These are phyloP conservation scores for Heliamphora pulchella DNA, from an alignment of 179 eudicot genomes.

Conservation along the genomic window DNA sequence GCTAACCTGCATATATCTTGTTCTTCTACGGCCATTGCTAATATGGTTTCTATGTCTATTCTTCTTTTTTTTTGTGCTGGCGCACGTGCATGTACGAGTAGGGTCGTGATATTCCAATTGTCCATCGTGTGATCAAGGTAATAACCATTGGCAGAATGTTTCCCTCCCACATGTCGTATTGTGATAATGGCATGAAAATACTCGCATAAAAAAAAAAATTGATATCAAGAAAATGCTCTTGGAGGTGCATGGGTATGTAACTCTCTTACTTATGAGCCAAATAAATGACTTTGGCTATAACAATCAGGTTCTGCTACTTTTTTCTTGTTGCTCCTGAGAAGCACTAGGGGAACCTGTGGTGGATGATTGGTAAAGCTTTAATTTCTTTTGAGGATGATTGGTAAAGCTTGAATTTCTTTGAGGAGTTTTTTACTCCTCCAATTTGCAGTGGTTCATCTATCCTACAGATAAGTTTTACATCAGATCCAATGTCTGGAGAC, in stretches of 20 bases:
- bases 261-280: background rate
- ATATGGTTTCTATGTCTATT: background rate
- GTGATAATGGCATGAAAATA: background rate
- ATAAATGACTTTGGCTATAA: background rate
- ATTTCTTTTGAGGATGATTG: background rate
- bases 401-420: too few relatives aligned
- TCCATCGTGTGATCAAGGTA: conserved; percentile 84
- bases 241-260: background rate
- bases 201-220: too few relatives aligned
- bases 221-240: background rate
- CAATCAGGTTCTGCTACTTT: too few relatives aligned
- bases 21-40: background rate
- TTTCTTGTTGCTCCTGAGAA: too few relatives aligned
- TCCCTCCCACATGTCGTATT: background rate
- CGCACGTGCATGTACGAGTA: conserved; percentile 22
- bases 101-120: conserved; percentile 82
- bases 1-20: background rate
- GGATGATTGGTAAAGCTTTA: background rate
- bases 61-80: background rate
- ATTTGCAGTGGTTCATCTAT: background rate
- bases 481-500: background rate
- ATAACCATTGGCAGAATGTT: background rate
- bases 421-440: background rate
- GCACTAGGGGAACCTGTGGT: background rate
- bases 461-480: background rate